phyloP scores from a whole-genome alignment of 1,284 basidiomycete species.

The Papiliotrema terrestris region DNA sequence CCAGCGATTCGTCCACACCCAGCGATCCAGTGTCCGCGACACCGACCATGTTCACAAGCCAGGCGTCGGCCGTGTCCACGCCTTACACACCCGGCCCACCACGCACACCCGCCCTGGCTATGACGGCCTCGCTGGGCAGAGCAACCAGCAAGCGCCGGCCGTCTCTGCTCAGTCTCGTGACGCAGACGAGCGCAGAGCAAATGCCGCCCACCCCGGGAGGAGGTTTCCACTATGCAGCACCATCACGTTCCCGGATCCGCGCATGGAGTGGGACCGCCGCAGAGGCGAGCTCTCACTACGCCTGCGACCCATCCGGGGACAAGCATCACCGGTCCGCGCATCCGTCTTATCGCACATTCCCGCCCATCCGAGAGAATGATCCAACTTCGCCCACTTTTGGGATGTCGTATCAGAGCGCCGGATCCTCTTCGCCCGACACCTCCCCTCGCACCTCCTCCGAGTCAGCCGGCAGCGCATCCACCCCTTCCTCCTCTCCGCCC shows the following conservation, averaged over 20 bases:
- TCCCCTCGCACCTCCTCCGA: conserved; percentile 27
- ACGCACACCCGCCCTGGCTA: conserved; percentile 29
- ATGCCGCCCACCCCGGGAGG: conserved; percentile 30
- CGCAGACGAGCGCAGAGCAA: conserved; percentile 20
- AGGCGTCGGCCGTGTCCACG: conserved; percentile 17
- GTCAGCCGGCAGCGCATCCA: conserved; percentile 12
- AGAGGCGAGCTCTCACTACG: conserved; percentile 3
- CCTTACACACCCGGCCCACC: conserved; percentile 38
- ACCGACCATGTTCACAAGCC: conserved; percentile 10
- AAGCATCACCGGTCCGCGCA: conserved; percentile 15
- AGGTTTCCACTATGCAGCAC: conserved; percentile 16
- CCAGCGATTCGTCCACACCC: conserved; percentile 7
- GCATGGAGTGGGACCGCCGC: conserved; percentile 29
- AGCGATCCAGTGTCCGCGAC: conserved; percentile 12
- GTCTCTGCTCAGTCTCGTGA: conserved; percentile 37
- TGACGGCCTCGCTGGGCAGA: conserved; percentile 18
- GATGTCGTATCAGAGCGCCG: conserved; percentile 3
- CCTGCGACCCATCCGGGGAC: not conserved
- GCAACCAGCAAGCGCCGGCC: conserved; percentile 24
- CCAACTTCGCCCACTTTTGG: not conserved
- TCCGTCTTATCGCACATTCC: conserved; percentile 18
- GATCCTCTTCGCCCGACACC: conserved; percentile 5
- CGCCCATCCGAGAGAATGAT: conserved; percentile 24
- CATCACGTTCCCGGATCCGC: conserved; percentile 18
- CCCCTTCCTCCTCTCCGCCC: conserved; percentile 26